A percentile compares a stretch with the other conserved stretches of the same genome.
These are phyloP conservation scores for Mrakia gelida DNA, from an alignment of 768 basidiomycete species.

Conservation along the genomic window DNA sequence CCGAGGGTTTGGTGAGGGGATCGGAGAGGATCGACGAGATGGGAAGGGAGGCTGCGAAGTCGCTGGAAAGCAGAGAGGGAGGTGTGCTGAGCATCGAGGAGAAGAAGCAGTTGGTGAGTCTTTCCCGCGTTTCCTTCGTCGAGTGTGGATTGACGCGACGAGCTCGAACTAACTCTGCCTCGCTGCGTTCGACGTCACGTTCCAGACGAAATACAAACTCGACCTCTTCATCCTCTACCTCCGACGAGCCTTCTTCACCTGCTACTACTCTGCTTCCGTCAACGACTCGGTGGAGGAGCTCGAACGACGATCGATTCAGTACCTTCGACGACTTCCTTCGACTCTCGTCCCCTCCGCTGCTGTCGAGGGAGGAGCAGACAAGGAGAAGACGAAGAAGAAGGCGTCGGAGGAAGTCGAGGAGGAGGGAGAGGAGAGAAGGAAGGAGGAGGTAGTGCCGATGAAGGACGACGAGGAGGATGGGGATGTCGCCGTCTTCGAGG, in stretches of 20 bases:
- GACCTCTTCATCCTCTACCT: conserved; percentile 92
- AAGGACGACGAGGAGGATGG: conserved; percentile 5
- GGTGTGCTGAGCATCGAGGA: conserved; percentile 53
- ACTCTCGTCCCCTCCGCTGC: background rate
- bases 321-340: conserved; percentile 55
- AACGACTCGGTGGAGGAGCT: conserved; percentile 93
- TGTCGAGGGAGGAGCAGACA: background rate
- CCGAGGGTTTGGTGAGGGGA: conserved; percentile 47
- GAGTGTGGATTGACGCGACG: too few species aligned
- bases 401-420: conserved; percentile 31
- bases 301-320: conserved; percentile 88
- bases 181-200: background rate
- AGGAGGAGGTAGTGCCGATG: conserved; percentile 44
- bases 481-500: background rate
- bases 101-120: conserved; percentile 47
- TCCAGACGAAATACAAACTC: conserved; percentile 47
- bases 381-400: conserved; percentile 44
- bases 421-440: conserved; percentile 34
- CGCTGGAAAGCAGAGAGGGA: background rate
- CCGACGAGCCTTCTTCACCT: conserved; percentile 84
- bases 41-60: background rate
- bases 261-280: conserved; percentile 95
- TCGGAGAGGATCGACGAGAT: conserved; percentile 62
- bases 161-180: background rate
- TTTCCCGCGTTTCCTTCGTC: background rate